Evolutionary conservation across 108 stramenopile genomes (phyloP), one percentile per base, ranked within the genome.

Genomic region (Fistulifera solaris): DNA sequence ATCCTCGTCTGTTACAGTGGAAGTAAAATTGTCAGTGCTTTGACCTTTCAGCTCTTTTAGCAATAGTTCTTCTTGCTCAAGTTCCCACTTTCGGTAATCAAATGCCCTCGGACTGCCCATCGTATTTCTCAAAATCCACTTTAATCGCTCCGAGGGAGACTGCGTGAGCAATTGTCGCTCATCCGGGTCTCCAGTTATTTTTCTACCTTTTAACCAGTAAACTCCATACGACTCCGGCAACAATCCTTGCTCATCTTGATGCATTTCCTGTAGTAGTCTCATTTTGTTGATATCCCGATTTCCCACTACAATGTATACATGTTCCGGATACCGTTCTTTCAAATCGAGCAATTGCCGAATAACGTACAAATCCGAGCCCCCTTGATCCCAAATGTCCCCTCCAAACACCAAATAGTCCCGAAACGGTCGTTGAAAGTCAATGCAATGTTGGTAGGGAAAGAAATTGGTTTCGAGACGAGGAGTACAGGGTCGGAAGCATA

Each of bases 201-300:
- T 70, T 16, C 68, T 79, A 8, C 80, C 73, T 55, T 46, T 52
- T 15, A 81, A 68, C 89, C 89, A 90, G 42, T 70, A 82, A 15
- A 78, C 69, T 35, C 85, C 89, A 16, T 67, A 70, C 24, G 54
- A 47, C 43, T 23, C 44, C 16, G 65, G 46, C 38, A 42, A 38
- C 12, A 8, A 13, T 1, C n/a, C 44, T 22, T 27, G 17, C 16
- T 53, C 42, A 16, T 41, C 50, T 4, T 45, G 21, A 21, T 75
- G 72, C 58, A 94, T 24, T 66, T 87, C 86, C 51, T 85, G 75
- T 15, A 68, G 41, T 42, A 94, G 75, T 18, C 93, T 63, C 45
- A 94, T 67, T 65, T 94, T 94, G 46, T 94, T 94, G 38, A 94
- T 76, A 59, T 94, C 93, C 40, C 93, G 77, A 71, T 94, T 94